Evolutionary conservation across 306 rosid genomes (phyloP), one percentile per base, ranked within the genome.

Genomic region (Acmispon strigosus): DNA sequence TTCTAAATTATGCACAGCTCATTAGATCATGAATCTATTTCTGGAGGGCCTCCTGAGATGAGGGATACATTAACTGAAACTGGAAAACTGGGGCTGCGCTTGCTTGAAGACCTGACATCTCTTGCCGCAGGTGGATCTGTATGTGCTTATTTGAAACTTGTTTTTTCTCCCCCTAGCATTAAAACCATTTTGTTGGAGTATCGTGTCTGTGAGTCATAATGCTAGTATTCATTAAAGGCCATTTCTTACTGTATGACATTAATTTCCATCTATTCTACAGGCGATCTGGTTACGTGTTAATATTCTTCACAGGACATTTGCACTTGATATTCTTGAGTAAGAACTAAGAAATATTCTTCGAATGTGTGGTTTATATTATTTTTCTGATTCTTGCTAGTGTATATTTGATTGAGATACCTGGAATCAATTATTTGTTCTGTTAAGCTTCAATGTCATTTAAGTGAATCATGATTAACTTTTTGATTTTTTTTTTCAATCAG

Each of bases 101-200:
- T 93, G 79, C 98, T 93, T 70, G 98, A 90, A 93, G 98, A 93
- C 87, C 80, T 90, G 81, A 88, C 97, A 81, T 96, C 98, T 78
- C 93, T 93, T 86, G 96, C 98, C 74, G 98, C 98, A 90, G 96
- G 96, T 86, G 98, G 97, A 88, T 93, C 94, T 83, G 98, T 93
- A 93, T 88, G 98, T 88, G 84, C 82, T 87, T 70, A 81, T 84
- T 88, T 78, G 71, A 62, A 78, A 73, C 86, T 80, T 65, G 64
- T 68, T 34, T 62, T 58, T 74, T 24, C 71, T 66, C 53, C 58
- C 17, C 19, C 19, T 59, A 70, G 58, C 63, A 47, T 12, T 75
- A 59, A 58, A 61, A 36, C 49, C 42, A 39, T 59, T 34, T 78
- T 42, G 9, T 63, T 66, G 27, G 72, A 61, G 29, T 69, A 60